Percentiles rank a stretch among this genome's conserved stretches.
These are phyloP conservation scores for Ampelomyces quisqualis DNA, from an alignment of 2,329 filamentous ascomycete species.

Conservation along the genomic window DNA sequence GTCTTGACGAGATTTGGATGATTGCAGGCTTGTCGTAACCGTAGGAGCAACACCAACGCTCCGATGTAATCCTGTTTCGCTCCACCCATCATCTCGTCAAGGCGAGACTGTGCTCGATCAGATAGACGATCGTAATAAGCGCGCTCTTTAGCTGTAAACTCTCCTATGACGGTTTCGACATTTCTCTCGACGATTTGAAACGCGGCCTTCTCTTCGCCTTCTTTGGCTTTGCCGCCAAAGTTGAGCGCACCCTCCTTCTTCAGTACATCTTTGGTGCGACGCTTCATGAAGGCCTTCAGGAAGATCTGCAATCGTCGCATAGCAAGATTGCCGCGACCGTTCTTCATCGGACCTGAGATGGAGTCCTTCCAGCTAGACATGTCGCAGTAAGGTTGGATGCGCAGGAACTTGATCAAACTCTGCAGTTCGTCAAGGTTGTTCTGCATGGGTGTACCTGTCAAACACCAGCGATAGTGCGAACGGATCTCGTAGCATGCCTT, in stretches of 20 bases:
- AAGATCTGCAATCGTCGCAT: slow-evolving; percentile 83
- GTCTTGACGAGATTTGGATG: slow-evolving; percentile 85
- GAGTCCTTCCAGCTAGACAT: slow-evolving; percentile 85
- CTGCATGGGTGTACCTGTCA: slow-evolving; percentile 96
- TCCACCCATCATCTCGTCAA: slow-evolving; percentile 84
- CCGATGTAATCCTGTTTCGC: slow-evolving; percentile 86
- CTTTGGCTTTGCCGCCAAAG: slow-evolving; percentile 66
- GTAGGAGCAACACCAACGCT: slow-evolving; percentile 85
- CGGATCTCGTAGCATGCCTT: slow-evolving; percentile 85
- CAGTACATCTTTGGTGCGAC: slow-evolving; percentile 95
- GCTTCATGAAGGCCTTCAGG: slow-evolving; percentile 94
- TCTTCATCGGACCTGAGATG: slow-evolving; percentile 87
- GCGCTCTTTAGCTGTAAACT: slow-evolving; percentile 78
- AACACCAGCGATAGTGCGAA: slow-evolving; percentile 89
- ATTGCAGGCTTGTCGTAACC: slow-evolving; percentile 90
- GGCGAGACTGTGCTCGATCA: slow-evolving; percentile 77
- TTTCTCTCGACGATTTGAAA: slow-evolving; percentile 94
- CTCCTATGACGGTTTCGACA: slow-evolving; percentile 74
- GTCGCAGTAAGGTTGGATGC: slow-evolving; percentile 88
- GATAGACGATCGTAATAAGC: slow-evolving; percentile 84
- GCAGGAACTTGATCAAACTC: slow-evolving; percentile 86
- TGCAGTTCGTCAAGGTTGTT: slow-evolving; percentile 97
- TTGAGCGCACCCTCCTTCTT: slow-evolving; percentile 82
- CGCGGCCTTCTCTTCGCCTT: slow-evolving; percentile 59
- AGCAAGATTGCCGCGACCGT: slow-evolving; percentile 82